A percentile compares a stretch with the other conserved stretches of the same genome.
These are phyloP conservation scores for Chrysophaeum taylorii DNA, from an alignment of 352 stramenopile genomes.

Conservation along the genomic window DNA sequence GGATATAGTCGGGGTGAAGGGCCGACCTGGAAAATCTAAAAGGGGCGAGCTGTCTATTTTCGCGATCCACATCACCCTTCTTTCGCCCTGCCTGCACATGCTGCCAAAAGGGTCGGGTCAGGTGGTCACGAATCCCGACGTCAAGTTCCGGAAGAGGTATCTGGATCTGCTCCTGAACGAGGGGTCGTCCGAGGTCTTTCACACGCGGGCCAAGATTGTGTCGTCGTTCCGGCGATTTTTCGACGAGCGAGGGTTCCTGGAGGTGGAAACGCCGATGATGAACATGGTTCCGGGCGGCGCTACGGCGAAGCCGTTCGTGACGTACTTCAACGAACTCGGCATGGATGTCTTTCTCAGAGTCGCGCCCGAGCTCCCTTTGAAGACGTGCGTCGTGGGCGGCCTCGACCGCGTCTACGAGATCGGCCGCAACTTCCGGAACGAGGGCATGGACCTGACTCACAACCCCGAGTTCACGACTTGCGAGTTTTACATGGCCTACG, in stretches of 20 bases:
- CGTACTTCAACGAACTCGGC: conserved; percentile 88
- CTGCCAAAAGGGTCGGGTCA: conserved; percentile 62
- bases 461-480: conserved; percentile 99
- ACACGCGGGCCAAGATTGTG: conserved; percentile 76
- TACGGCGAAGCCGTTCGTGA: conserved; percentile 93
- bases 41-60: conserved; percentile 96
- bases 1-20: conserved; percentile 89
- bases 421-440: conserved; percentile 94
- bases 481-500: conserved; percentile 97
- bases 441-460: conserved; percentile 93
- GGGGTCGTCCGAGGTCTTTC: conserved; percentile 68
- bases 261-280: conserved; percentile 96
- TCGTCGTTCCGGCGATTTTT: conserved; percentile 68
- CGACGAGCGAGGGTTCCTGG: conserved; percentile 69
- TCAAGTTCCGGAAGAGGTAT: conserved; percentile 94
- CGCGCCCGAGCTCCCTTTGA: conserved; percentile 96
- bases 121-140: conserved; percentile 77
- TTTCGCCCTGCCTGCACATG: conserved; percentile 95
- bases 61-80: conserved; percentile 69
- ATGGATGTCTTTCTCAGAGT: conserved; percentile 88
- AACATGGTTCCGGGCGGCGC: conserved; percentile 93
- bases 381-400: conserved; percentile 75
- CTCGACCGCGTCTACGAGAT: conserved; percentile 98
- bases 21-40: conserved; percentile 88
- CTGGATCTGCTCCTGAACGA: conserved; percentile 94